Evolutionary conservation across 2,329 filamentous ascomycete genomes (phyloP), one percentile per base, ranked within the genome.

Genomic region (Epichloe hybrida): DNA sequence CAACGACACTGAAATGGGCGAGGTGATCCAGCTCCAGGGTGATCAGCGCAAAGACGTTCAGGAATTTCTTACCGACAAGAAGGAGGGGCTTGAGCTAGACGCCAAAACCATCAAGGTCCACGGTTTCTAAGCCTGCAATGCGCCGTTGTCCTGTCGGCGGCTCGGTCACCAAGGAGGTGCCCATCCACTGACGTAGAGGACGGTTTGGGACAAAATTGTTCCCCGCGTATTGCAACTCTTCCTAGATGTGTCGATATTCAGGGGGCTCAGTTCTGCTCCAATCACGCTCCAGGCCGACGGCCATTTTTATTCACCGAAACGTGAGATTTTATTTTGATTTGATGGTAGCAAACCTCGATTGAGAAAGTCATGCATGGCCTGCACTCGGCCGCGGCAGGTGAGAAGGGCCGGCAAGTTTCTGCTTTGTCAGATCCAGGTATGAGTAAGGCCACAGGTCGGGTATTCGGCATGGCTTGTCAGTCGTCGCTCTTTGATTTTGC

Each of bases 1-100:
- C 73, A 82, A 82, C 68, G 91, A 97, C 74, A 81, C 80, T 63
- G 89, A 95, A 74, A 95, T 96, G 88, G 91, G 91, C 69, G 90
- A 97, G 79, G 91, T 97, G 80, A 96, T 98, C 69, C 93, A 98
- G 80, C 86, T 98, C 67, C 93, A 98, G 74, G 93, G 93, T 66
- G 93, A 98, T 72, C 93, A 98, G 79, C 91, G 93, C 74, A 95
- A 95, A 76, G 89, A 95, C 81, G 87, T 96, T 69, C 87, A 94
- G 72, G 89, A 96, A 68, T 98, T 97, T 77, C 83, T 97, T 72
- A 83, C 83, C 73, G 87, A 95, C 76, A 94, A 95, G 80, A 88
- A 90, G 73, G 87, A 90, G 67, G 91, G 91, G 65, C 80, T 97
- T 64, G 88, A 88, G 71, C 84, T 96, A 68, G 88, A 96, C 74